Base-by-base conservation (phyloP, 1,284 basidiomycete genomes). In the Sanghuangporus weigelae region DNA sequence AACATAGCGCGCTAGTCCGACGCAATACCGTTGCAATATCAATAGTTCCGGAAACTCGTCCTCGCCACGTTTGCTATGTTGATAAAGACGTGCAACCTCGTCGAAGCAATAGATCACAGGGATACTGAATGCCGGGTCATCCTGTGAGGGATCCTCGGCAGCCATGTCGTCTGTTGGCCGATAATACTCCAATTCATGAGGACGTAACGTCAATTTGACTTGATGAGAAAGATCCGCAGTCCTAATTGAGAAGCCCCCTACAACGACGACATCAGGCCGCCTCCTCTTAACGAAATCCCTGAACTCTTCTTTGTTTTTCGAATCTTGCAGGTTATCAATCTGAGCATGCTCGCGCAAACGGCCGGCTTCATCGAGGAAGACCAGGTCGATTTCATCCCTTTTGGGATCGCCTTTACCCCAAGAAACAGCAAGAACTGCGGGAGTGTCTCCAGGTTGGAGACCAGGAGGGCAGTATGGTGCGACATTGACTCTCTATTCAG, bases 341-440 rank as follows among this genome's bases (percentile, higher is more conserved):
- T 92, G 92, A 60, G 87, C 85, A 68, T 94, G 89, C 70, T 97
- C 93, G 21, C 94, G 90, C 71, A 97, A 81, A 60, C 93, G 90
- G 14, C 96, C 96, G 54, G 87, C 86, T 68, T 93, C 86, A 71
- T 98, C 96, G 59, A 98, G 74, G 75, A 90, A 92, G 60, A 97
- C 90, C 39, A 93, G 78, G 38, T 89, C 86, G 65, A 98, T 92
- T 1, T 90, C 88, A 74, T 99, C 96, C 70, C 90, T 91, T 69
- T 91, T 87, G 46, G 93, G 93, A 69, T 97, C 95, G 58, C 97
- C 97, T 72, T 91, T 90, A 53, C 97, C 97, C 85, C 95, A 95
- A 3, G 96, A 98, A 63, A 98, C 78, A 4, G 96, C 93, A 44
- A 99, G 81, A 3, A 99, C 95, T 7, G 91, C 89, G 0, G 95